phyloP scores from a whole-genome alignment of 2,329 filamentous ascomycete species.

The Colletotrichum sp. region DNA sequence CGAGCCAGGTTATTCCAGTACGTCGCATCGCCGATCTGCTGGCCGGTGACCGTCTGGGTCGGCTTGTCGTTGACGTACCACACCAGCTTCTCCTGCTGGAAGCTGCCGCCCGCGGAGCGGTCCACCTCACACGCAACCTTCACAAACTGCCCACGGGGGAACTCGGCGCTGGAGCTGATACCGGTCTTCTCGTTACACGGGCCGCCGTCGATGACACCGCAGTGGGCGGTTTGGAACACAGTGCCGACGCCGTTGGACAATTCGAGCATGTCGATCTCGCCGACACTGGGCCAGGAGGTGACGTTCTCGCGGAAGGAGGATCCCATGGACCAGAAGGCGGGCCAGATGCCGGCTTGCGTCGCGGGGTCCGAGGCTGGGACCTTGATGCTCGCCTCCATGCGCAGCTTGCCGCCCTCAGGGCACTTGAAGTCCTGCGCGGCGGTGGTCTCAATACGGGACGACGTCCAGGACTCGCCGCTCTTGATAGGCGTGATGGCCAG shows the following conservation, averaged over 20 bases:
- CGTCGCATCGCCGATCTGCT: slow-evolving; percentile 27
- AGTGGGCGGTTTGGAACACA: slow-evolving; percentile 45
- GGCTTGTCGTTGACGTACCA: slow-evolving; percentile 39
- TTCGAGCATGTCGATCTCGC: slow-evolving; percentile 53
- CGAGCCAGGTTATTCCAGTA: slow-evolving; percentile 36
- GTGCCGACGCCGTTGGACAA: slow-evolving; percentile 40
- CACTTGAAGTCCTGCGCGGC: slow-evolving; percentile 38
- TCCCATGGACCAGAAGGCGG: slow-evolving; percentile 52
- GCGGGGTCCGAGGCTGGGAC: slow-evolving; percentile 31
- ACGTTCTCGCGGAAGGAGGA: slow-evolving; percentile 40
- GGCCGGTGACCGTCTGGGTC: slow-evolving; percentile 31
- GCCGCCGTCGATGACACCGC: slow-evolving; percentile 42
- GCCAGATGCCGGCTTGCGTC: slow-evolving; percentile 47
- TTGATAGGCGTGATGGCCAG: slow-evolving; percentile 30
- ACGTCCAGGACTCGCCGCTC: slow-evolving; percentile 42
- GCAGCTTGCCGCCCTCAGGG: slow-evolving; percentile 35
- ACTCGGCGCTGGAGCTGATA: slow-evolving; percentile 24
- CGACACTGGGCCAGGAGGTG: slow-evolving; percentile 44
- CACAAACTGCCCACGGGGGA: slow-evolving; percentile 37
- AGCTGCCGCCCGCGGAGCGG: slow-evolving; percentile 26
- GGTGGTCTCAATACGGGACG: slow-evolving; percentile 47
- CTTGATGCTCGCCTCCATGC: slow-evolving; percentile 43
- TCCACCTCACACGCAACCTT: slow-evolving; percentile 37
- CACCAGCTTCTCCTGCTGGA: slow-evolving; percentile 34
- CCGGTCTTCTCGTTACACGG: slow-evolving; percentile 47